Base-by-base conservation (phyloP, 176 grass and related monocot species). In the Canna indica region DNA sequence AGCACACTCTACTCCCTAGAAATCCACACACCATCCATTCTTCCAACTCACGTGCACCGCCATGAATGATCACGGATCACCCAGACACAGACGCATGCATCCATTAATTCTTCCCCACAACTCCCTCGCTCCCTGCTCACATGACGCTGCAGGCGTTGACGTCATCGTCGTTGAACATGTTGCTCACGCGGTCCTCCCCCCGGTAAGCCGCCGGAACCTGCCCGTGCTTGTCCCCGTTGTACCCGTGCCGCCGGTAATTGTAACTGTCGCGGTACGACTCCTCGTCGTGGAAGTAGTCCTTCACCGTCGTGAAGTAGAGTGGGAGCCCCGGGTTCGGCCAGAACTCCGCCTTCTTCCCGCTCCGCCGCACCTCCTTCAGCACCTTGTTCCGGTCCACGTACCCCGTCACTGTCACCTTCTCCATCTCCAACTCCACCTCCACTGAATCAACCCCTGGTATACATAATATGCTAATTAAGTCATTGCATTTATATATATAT, bases 261-360 rank as follows among this genome's bases (percentile, higher is more conserved):
- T 85, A 90, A 73, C 72, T 90, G 62, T 74, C 78, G 15, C 90
- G 77, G 79, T 86, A 99, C 0, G 95, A 94, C 60, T 94, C 87
- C 61, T 94, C 86, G 73, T 99, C 87, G 59, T 81, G 79, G 81
- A 87, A 90, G 81, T 87, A 95, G 76, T 79, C 59, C 68, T 72
- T 48, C 0, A 76, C 75, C 30, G 61, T 74, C 48, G 95, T 99
- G 95, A 99, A 99, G 78, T 94, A 69, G 35, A 84, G 73, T 1
- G 95, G 94, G 34, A 77, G 76, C 76, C 76, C 84, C 9, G 83
- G 76, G 73, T 79, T 85, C 2, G 84, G 81, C 84, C 86, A 90
- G 73, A 90, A 95, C 71, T 90, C 86, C 1, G 87, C 87, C 84
- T 95, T 90, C 87, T 87, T 95, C 54, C 91, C 84, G 70, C 84